phyloP scores from a whole-genome alignment of 169 alveolate genomes.

The Plasmodium ovale region DNA sequence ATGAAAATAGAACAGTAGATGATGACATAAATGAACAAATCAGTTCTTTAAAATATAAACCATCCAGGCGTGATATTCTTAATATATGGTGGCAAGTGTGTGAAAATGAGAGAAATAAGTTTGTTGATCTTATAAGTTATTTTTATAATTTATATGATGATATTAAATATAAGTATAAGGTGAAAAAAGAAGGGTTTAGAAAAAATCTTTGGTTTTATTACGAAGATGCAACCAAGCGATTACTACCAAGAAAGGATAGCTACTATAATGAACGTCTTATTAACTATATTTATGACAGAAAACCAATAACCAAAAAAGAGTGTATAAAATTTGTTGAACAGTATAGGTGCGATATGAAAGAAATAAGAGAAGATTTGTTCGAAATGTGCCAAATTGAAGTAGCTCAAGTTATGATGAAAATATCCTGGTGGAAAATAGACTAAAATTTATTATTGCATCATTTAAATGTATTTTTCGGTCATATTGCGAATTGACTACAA shows the following conservation, averaged over 20 bases:
- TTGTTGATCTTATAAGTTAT: constrained; percentile 4
- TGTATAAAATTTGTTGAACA: not conserved
- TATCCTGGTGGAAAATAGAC: constrained; percentile 9
- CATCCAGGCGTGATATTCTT: not conserved
- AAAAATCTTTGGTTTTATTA: not conserved
- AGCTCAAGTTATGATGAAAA: constrained; percentile 16
- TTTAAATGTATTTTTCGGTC: no score
- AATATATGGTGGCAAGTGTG: constrained; percentile 5
- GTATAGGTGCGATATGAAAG: not conserved
- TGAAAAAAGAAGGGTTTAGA: constrained; percentile 2
- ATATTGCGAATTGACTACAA: no score
- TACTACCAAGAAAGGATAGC: not conserved
- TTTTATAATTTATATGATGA: constrained; percentile 1
- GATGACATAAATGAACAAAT: not conserved
- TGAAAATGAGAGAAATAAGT: not conserved
- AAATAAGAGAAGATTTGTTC: constrained; percentile 15
- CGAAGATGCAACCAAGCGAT: not conserved
- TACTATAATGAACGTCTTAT: not conserved
- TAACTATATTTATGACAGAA: not conserved
- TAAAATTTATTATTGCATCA: not conserved
- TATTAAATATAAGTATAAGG: not conserved
- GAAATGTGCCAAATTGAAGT: constrained; percentile 6
- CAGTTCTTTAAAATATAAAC: not conserved
- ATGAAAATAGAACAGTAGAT: not conserved
- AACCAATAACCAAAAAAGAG: not conserved